Percentiles rank a stretch among this genome's conserved stretches.
Conservation (phyloP, 345 rosid genomes). For the Salix koriyanagi region DNA sequence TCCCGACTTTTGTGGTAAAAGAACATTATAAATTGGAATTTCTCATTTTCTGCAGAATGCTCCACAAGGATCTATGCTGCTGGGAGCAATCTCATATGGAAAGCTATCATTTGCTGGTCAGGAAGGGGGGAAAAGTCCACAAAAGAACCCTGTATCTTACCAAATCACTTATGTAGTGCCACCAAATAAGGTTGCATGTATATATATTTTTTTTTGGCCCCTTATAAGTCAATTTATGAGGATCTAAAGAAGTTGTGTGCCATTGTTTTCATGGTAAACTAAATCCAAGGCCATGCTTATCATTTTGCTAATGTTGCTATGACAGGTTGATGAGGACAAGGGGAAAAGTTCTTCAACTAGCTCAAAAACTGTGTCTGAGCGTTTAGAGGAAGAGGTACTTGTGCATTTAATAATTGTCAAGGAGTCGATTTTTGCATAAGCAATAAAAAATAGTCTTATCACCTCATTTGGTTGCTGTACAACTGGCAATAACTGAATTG, state of each 20-base stretch:
- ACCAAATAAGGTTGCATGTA: conserved; percentile 66
- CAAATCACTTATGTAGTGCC: conserved; percentile 72
- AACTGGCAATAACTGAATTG: not conserved
- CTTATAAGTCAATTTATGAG: not conserved
- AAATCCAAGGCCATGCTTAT: not conserved
- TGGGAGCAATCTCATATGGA: conserved; percentile 77
- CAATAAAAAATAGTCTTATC: not conserved
- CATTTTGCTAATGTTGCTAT: conserved; percentile 3
- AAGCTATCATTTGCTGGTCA: conserved; percentile 51
- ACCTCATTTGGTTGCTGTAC: not conserved
- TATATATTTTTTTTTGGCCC: not conserved
- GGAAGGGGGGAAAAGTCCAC: conserved; percentile 45
- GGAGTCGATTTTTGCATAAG: not conserved
- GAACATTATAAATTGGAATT: not conserved
- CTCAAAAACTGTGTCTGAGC: conserved; percentile 62
- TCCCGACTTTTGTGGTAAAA: not conserved
- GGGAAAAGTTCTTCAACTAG: conserved; percentile 52
- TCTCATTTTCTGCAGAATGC: conserved; percentile 51
- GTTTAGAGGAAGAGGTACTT: conserved; percentile 78
- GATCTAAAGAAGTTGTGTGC: not conserved
- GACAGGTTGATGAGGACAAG: conserved; percentile 72
- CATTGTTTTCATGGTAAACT: conserved; percentile 1
- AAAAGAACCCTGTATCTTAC: conserved; percentile 65
- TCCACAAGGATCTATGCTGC: conserved; percentile 74
- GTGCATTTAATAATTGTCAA: not conserved